These are phyloP conservation scores for Prosopis cineraria DNA, from an alignment of 306 rosid species.

Conservation along the genomic window DNA sequence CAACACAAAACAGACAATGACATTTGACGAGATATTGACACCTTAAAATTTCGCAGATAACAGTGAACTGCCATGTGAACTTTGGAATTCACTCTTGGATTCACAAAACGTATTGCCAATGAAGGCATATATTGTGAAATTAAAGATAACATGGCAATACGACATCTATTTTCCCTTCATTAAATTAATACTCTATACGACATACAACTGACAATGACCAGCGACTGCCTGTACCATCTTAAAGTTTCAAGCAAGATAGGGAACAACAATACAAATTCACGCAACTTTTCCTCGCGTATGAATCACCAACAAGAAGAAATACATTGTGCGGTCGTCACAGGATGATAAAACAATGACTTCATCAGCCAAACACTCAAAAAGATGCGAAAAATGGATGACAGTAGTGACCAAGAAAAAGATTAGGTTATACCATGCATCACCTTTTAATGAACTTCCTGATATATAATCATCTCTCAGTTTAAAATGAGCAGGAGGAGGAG, in stretches of 20 bases:
- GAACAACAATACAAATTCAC: background rate
- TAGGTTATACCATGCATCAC: constrained; percentile 43
- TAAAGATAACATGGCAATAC: background rate
- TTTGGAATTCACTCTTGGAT: background rate
- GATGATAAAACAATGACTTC: background rate
- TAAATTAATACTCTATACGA: constrained; percentile 21
- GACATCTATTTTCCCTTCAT: background rate
- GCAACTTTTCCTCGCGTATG: background rate
- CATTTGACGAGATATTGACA: constrained; percentile 8
- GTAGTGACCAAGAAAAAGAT: background rate
- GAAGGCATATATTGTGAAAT: background rate
- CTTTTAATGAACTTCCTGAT: constrained; percentile 95
- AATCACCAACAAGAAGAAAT: background rate
- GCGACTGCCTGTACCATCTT: background rate
- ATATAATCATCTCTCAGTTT: constrained; percentile 83
- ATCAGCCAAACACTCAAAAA: background rate
- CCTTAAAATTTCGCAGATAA: background rate
- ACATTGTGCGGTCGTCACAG: background rate
- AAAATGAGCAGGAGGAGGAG: constrained; percentile 89
- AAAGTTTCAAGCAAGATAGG: background rate
- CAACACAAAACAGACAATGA: background rate
- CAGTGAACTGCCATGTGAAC: background rate
- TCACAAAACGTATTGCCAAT: background rate
- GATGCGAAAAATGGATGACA: background rate
- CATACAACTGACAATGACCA: constrained; percentile 11